Percentiles rank a stretch among this genome's conserved stretches.
These are phyloP conservation scores for Przewalskia tangutica DNA, from an alignment of 257 asterid genomes.

Conservation along the genomic window DNA sequence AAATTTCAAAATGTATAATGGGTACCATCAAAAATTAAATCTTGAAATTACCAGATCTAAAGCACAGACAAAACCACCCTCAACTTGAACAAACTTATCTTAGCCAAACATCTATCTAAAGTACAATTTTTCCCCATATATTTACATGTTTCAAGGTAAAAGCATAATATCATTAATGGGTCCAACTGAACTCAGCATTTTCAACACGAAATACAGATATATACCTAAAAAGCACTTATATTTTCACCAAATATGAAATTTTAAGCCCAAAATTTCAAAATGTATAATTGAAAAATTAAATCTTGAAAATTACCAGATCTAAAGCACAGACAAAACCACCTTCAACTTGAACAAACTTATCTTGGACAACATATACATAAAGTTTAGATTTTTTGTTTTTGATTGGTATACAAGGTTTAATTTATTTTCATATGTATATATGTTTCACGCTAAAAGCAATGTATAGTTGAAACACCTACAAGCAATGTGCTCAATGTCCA, in stretches of 20 bases:
- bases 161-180: too few relatives aligned
- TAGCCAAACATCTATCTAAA: too few relatives aligned
- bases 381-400: too few relatives aligned
- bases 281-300: not conserved
- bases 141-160: too few relatives aligned
- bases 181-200: too few relatives aligned
- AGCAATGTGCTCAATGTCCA: too few relatives aligned
- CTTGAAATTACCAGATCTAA: slow-evolving; percentile 63
- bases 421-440: too few relatives aligned
- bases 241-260: not conserved
- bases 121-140: too few relatives aligned
- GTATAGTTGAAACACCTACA: not conserved
- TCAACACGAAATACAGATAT: too few relatives aligned
- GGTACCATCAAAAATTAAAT: not conserved
- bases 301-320: slow-evolving; percentile 49
- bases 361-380: not conserved
- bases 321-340: slow-evolving; percentile 97
- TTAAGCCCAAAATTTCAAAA: not conserved
- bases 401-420: too few relatives aligned
- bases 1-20: not conserved
- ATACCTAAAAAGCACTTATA: too few relatives aligned
- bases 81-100: slow-evolving; percentile 91
- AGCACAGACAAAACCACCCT: slow-evolving; percentile 93
- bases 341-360: slow-evolving; percentile 85
- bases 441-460: too few relatives aligned